phyloP scores from a whole-genome alignment of 164 flowering plant genomes.

The Macadamia tetraphylla region DNA sequence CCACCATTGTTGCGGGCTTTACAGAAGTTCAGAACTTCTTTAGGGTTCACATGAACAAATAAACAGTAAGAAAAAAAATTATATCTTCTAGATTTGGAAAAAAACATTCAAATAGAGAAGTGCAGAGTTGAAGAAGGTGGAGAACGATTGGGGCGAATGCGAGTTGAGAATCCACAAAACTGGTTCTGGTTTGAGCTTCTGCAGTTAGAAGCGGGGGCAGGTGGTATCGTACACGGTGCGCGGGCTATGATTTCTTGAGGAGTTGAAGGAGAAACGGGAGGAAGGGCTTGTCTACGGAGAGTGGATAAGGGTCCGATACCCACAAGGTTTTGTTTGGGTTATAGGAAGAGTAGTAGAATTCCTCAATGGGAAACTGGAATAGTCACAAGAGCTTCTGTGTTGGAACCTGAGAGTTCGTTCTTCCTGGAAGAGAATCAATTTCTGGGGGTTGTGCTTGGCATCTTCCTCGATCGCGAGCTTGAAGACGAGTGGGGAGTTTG shows the following conservation, averaged over 20 bases:
- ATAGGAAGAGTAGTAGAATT: slow-evolving; percentile 34
- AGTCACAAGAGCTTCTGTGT: slow-evolving; percentile 36
- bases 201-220: slow-evolving; percentile 48
- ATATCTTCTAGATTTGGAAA: too few relatives aligned
- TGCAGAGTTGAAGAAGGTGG: slow-evolving; percentile 55
- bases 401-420: slow-evolving; percentile 38
- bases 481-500: slow-evolving; percentile 30
- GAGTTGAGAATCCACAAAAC: slow-evolving; percentile 53
- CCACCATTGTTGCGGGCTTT: too few relatives aligned
- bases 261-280: slow-evolving; percentile 78
- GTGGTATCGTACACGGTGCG: slow-evolving; percentile 49
- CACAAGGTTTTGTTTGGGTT: slow-evolving; percentile 37
- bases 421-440: slow-evolving; percentile 58
- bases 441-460: slow-evolving; percentile 12
- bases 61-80: too few relatives aligned
- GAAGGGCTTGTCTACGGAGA: slow-evolving; percentile 53
- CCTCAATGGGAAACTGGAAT: slow-evolving; percentile 43
- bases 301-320: slow-evolving; percentile 69
- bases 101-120: slow-evolving; percentile 29
- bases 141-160: slow-evolving; percentile 60
- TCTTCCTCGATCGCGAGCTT: slow-evolving; percentile 40
- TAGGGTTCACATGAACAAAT: too few relatives aligned
- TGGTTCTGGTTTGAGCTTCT: slow-evolving; percentile 48
- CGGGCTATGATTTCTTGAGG: slow-evolving; percentile 60
- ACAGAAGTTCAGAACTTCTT: too few relatives aligned